Evolutionary conservation across 805 yeast genomes (phyloP).

Genomic region (Wickerhamiella brachini): DNA sequence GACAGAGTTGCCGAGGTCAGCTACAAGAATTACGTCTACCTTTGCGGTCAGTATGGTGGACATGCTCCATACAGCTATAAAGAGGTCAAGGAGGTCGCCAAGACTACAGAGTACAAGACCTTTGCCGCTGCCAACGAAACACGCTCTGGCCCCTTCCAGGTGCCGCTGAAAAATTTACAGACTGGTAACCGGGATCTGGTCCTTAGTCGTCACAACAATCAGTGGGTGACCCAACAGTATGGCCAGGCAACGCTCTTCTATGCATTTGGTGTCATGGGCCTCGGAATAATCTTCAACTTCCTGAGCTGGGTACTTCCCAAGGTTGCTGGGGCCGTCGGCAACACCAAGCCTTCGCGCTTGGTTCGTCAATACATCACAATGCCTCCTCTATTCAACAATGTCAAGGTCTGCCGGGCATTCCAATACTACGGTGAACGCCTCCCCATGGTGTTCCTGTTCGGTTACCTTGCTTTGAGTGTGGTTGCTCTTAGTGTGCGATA

Average conservation of each 20-base stretch:
- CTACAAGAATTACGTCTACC: background rate
- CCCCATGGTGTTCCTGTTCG: constrained; percentile 2
- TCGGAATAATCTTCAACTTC: constrained; percentile 4
- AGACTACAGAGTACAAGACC: background rate
- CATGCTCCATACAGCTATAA: background rate
- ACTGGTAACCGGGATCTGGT: background rate
- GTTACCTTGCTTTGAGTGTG: constrained; percentile 2
- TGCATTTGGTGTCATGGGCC: constrained; percentile 1
- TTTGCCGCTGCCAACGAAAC: background rate
- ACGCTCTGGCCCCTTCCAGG: background rate
- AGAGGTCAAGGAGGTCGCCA: background rate
- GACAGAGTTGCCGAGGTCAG: background rate
- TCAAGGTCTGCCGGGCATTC: background rate
- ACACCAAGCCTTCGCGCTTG: background rate
- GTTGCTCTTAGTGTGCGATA: background rate
- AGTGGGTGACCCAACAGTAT: background rate
- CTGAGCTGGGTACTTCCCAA: constrained; percentile 5
- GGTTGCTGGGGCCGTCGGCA: background rate
- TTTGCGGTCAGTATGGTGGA: background rate
- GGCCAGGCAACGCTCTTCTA: constrained; percentile 6
- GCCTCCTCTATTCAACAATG: constrained; percentile 1
- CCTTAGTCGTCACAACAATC: background rate
- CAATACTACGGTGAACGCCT: constrained; percentile 1
- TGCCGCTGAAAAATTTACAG: background rate
- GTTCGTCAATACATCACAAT: background rate